Percentiles rank a stretch among this genome's conserved stretches.
phyloP scores from a whole-genome alignment of 2,329 filamentous ascomycete genomes.

The Chalaropsis ovoidea region DNA sequence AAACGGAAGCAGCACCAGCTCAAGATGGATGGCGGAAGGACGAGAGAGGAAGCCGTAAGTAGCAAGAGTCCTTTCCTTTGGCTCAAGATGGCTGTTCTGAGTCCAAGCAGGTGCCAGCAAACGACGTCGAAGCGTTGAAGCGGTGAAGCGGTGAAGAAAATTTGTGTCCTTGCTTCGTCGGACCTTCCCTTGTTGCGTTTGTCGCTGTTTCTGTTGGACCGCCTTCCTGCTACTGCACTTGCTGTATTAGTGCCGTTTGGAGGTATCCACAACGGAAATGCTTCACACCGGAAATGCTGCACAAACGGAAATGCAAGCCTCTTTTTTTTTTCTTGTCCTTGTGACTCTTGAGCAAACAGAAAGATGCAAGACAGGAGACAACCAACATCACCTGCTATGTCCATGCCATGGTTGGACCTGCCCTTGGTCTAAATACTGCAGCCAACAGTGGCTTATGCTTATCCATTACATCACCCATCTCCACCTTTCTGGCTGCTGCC shows the following conservation, averaged over 20 bases:
- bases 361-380: not conserved
- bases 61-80: too few species aligned
- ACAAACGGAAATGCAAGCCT: too few species aligned
- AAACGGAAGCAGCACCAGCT: too few species aligned
- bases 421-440: conserved; percentile 3
- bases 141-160: conserved; percentile 8
- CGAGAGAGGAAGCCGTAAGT: not conserved
- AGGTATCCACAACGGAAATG: too few species aligned
- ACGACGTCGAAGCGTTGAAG: too few species aligned
- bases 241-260: too few species aligned
- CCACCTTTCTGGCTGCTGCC: not conserved
- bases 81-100: too few species aligned
- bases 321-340: too few species aligned
- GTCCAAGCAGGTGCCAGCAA: not conserved
- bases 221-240: not conserved
- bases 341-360: not conserved
- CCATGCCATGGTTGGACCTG: not conserved
- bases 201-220: not conserved
- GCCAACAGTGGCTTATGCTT: not conserved
- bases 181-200: not conserved
- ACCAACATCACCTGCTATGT: not conserved
- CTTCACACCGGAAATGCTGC: too few species aligned
- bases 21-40: too few species aligned
- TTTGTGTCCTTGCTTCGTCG: not conserved
- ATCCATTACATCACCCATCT: not conserved